Conservation (phyloP, 805 yeast species). For the Barnettozyma sucrosica region DNA sequence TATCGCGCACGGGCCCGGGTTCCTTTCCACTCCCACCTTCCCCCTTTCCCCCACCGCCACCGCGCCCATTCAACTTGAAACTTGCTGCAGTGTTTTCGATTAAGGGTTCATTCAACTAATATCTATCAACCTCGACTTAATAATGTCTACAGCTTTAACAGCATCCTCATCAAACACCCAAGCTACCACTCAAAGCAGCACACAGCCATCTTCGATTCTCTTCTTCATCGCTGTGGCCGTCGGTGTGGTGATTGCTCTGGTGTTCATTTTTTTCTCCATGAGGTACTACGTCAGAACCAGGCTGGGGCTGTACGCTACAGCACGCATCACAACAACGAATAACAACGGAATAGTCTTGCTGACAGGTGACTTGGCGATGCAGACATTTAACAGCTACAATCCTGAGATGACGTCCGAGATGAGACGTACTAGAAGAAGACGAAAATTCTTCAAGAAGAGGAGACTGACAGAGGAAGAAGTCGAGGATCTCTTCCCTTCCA, state of each 20-base stretch:
- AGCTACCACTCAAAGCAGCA: neutral
- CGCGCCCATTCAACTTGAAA: too few species aligned
- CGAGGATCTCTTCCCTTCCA: conserved; percentile 52
- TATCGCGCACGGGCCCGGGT: too few species aligned
- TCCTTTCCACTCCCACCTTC: too few species aligned
- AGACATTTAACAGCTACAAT: conserved; percentile 18
- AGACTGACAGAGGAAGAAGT: conserved; percentile 51
- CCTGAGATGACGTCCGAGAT: conserved; percentile 9
- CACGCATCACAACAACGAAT: conserved; percentile 18
- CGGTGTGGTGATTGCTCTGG: conserved; percentile 50
- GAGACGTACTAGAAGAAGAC: conserved; percentile 30
- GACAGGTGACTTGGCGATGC: conserved; percentile 22
- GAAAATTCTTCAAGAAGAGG: conserved; percentile 43
- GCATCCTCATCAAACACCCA: neutral
- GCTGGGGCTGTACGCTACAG: conserved; percentile 41
- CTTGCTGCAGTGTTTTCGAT: neutral
- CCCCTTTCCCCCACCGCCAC: too few species aligned
- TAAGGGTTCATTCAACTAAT: neutral
- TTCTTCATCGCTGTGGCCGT: conserved; percentile 60
- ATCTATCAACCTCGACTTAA: neutral
- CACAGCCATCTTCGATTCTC: conserved; percentile 53
- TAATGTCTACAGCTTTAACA: neutral
- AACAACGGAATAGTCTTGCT: conserved; percentile 17
- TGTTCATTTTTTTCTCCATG: conserved; percentile 54
- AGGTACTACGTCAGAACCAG: conserved; percentile 54